A percentile compares a stretch with the other conserved stretches of the same genome.
Conservation (phyloP, 805 yeast species). For the Myxozyma melibiosi region DNA sequence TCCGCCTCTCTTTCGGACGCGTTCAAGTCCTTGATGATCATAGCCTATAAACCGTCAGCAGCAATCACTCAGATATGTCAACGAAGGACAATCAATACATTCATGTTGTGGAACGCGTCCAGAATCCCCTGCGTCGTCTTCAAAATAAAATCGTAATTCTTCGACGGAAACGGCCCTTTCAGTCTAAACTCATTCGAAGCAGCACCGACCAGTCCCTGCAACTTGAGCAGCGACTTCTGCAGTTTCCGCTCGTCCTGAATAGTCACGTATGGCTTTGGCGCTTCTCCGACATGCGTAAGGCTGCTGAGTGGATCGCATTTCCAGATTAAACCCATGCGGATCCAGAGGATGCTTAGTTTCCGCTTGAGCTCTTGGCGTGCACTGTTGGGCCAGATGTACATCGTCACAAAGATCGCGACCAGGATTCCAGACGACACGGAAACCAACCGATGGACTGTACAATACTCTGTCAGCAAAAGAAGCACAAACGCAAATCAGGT, state of each 20-base stretch:
- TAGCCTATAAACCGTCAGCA: constrained; percentile 32
- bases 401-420: constrained; percentile 74
- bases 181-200: constrained; percentile 62
- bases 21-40: constrained; percentile 63
- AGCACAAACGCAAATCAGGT: neutral
- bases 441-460: constrained; percentile 61
- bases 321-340: constrained; percentile 81
- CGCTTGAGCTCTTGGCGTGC: constrained; percentile 69
- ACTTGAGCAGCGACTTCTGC: constrained; percentile 34
- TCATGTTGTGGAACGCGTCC: constrained; percentile 75
- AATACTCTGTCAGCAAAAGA: neutral
- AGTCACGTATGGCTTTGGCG: constrained; percentile 14
- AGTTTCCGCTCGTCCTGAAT: constrained; percentile 25
- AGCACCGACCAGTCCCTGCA: constrained; percentile 32
- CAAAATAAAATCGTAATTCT: constrained; percentile 54
- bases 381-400: constrained; percentile 59
- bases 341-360: constrained; percentile 72
- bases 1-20: constrained; percentile 56
- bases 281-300: constrained; percentile 9
- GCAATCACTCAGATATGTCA: constrained; percentile 39
- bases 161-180: constrained; percentile 69
- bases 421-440: constrained; percentile 72
- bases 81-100: constrained; percentile 59
- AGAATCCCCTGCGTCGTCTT: constrained; percentile 63
- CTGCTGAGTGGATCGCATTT: constrained; percentile 66